Evolutionary conservation across 2,329 filamentous ascomycete species (phyloP).

Genomic region (Colletotrichum eleusines): DNA sequence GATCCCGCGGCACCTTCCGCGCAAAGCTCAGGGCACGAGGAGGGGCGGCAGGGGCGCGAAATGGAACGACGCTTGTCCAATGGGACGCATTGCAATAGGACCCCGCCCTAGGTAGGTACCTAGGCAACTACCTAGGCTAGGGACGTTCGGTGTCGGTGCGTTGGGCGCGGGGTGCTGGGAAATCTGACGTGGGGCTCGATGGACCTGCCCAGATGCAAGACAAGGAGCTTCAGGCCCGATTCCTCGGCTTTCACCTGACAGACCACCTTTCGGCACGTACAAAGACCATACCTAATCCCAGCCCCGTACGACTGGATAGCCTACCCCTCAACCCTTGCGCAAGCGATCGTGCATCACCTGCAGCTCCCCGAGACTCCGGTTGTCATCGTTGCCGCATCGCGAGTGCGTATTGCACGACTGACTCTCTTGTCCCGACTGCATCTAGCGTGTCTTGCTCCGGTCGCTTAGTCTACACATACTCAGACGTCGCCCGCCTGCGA

Average conservation of each 20-base stretch:
- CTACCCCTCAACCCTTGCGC: slow-evolving; percentile 6
- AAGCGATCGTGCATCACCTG: slow-evolving; percentile 14
- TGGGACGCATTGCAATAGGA: slow-evolving; percentile 32
- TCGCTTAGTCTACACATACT: background rate
- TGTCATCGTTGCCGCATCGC: slow-evolving; percentile 10
- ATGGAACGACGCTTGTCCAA: slow-evolving; percentile 22
- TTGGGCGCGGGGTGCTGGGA: slow-evolving; percentile 26
- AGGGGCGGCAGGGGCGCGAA: slow-evolving; percentile 18
- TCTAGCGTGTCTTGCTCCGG: background rate
- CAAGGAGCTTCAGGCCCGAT: slow-evolving; percentile 40
- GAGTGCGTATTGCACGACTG: background rate
- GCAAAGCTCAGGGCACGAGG: slow-evolving; percentile 24
- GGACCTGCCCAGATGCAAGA: slow-evolving; percentile 40
- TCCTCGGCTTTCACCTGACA: slow-evolving; percentile 42
- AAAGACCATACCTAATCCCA: slow-evolving; percentile 31
- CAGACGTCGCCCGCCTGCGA: background rate
- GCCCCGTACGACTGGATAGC: slow-evolving; percentile 29
- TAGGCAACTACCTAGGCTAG: too few species aligned
- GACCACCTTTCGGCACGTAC: slow-evolving; percentile 37
- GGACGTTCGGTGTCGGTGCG: slow-evolving; percentile 4
- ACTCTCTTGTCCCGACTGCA: slow-evolving; percentile 15
- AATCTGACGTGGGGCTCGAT: slow-evolving; percentile 39
- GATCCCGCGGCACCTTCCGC: slow-evolving; percentile 23
- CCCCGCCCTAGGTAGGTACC: slow-evolving; percentile 16
- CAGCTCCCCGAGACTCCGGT: slow-evolving; percentile 10